Percentiles rank a stretch among this genome's conserved stretches.
phyloP scores from a whole-genome alignment of 139 green algal genomes.

The Chlorella sp. region DNA sequence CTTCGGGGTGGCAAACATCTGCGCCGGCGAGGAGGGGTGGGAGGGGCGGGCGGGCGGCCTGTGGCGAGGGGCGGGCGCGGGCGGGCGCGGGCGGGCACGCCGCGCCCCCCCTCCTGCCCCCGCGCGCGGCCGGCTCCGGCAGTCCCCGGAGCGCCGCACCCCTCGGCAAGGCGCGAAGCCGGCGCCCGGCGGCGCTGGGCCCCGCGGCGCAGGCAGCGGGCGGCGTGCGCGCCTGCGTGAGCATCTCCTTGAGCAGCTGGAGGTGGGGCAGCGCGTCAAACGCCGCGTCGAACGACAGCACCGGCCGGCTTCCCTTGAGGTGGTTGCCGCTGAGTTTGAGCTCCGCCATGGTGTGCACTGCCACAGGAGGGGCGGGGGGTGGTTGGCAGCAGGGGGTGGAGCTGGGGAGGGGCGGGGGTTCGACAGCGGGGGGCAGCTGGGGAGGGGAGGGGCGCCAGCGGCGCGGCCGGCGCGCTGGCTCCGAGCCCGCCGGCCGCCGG shows the following conservation, averaged over 20 bases:
- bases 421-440: too few species aligned
- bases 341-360: slow-evolving; percentile 98
- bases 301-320: slow-evolving; percentile 88
- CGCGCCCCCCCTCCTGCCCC: neutral
- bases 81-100: neutral
- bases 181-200: too few species aligned
- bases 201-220: neutral
- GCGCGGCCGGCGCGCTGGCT: too few species aligned
- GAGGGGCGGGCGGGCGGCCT: neutral
- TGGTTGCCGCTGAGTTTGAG: slow-evolving; percentile 98
- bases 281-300: slow-evolving; percentile 73
- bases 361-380: neutral
- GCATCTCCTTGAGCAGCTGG: slow-evolving; percentile 90
- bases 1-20: slow-evolving; percentile 86
- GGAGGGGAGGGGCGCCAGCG: too few species aligned
- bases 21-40: neutral
- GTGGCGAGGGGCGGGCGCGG: neutral
- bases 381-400: neutral
- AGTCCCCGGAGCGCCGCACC: neutral
- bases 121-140: neutral
- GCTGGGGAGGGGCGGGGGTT: neutral
- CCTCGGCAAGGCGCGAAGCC: neutral
- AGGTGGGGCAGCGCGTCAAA: slow-evolving; percentile 94
- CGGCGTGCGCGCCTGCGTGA: slow-evolving; percentile 62
- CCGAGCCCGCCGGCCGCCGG: too few species aligned